Evolutionary conservation across 2,329 filamentous ascomycete species (phyloP).

Genomic region (Clonostachys sp.): DNA sequence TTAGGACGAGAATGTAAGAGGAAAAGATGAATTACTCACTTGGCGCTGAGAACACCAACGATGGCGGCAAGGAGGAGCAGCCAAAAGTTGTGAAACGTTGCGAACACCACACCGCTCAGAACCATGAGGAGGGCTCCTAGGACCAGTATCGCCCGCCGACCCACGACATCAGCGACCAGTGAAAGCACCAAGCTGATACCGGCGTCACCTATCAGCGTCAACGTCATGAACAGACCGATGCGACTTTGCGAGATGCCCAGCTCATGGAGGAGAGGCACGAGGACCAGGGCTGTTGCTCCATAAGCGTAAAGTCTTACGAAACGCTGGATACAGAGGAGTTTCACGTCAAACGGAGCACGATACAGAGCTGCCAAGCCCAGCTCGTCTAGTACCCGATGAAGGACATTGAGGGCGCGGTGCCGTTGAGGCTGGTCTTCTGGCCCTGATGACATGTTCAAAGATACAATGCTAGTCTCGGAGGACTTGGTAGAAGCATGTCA

Average conservation of each 20-base stretch:
- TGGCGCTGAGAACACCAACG: slow-evolving; percentile 57
- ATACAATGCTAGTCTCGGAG: no score
- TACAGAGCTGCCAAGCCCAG: no score
- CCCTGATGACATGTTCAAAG: no score
- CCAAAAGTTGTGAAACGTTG: slow-evolving; percentile 49
- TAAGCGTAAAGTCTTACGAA: slow-evolving; percentile 62
- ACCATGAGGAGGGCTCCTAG: slow-evolving; percentile 51
- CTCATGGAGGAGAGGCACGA: slow-evolving; percentile 49
- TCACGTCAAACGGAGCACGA: slow-evolving; percentile 32
- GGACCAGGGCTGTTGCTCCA: slow-evolving; percentile 51
- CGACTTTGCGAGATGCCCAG: slow-evolving; percentile 43
- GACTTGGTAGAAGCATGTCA: no score
- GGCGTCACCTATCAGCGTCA: slow-evolving; percentile 57
- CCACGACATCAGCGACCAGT: slow-evolving; percentile 51
- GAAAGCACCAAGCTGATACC: slow-evolving; percentile 55
- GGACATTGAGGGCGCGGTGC: no score
- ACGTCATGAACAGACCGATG: slow-evolving; percentile 61
- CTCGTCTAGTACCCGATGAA: no score
- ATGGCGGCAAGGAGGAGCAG: slow-evolving; percentile 51
- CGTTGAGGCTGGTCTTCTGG: no score
- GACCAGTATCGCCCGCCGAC: slow-evolving; percentile 47
- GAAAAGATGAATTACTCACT: neutral
- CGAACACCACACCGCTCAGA: slow-evolving; percentile 51
- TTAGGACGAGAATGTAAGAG: neutral
- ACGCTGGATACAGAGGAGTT: slow-evolving; percentile 53